phyloP scores from a whole-genome alignment of 805 yeast species.

The Barnettozyma sp. region DNA sequence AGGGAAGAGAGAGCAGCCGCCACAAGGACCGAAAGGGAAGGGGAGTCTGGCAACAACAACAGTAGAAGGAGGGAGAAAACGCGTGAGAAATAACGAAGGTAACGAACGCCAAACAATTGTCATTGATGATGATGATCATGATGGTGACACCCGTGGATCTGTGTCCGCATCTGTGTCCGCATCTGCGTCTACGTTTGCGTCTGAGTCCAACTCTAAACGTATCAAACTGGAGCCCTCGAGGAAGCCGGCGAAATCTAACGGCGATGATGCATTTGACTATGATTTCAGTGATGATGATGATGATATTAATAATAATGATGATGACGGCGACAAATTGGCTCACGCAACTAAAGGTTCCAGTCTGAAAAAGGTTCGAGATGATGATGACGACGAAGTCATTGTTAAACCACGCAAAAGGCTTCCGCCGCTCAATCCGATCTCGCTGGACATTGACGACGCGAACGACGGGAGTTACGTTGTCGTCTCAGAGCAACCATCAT shows the following conservation, averaged over 20 bases:
- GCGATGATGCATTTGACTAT: constrained; percentile 13
- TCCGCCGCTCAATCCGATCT: neutral
- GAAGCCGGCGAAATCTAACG: constrained; percentile 11
- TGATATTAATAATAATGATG: constrained; percentile 11
- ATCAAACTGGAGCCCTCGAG: too few species aligned
- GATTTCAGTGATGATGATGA: constrained; percentile 19
- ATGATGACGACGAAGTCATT: neutral
- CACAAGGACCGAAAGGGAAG: constrained; percentile 5
- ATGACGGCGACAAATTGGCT: constrained; percentile 2
- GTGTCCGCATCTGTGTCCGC: too few species aligned
- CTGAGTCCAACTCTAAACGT: too few species aligned
- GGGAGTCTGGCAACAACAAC: neutral
- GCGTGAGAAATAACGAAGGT: too few species aligned
- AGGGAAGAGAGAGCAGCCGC: constrained; percentile 2
- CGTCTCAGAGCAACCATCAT: constrained; percentile 9
- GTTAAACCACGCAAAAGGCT: neutral
- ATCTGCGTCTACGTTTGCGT: too few species aligned
- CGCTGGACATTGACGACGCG: constrained; percentile 14
- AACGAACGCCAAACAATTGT: constrained; percentile 11
- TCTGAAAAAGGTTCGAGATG: too few species aligned
- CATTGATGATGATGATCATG: constrained; percentile 26
- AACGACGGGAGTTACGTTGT: constrained; percentile 17
- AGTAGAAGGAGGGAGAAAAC: constrained; percentile 3
- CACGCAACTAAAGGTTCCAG: too few species aligned
- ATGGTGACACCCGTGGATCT: too few species aligned